Evolutionary conservation across 1,284 basidiomycete species (phyloP), one percentile per base, ranked within the genome.

Genomic region (Irpex sp.): DNA sequence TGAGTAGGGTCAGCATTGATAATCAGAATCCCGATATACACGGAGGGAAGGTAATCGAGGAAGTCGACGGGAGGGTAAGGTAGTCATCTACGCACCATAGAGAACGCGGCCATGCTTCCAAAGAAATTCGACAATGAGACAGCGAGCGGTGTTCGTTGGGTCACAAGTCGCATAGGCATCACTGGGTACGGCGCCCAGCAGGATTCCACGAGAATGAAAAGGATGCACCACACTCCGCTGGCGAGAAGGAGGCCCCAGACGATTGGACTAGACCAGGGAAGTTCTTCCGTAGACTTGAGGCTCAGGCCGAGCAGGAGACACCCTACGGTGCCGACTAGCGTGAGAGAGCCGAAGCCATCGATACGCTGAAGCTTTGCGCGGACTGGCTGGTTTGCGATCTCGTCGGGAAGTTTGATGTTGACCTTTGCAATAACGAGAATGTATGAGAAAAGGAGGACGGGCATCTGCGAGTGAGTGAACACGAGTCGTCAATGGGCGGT

Each of bases 121-220:
- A 94, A 87, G 56, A 98, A 89, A 82, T 97, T 97, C 71, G 91
- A 90, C 73, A 97, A 76, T 0, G 94, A 94, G 10, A 97, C 92
- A 13, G 94, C 91, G 27, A 96, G 83, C 2, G 96, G 94, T 9
- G 95, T 97, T 71, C 93, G 84, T 77, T 90, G 90, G 27, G 86
- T 89, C 66, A 97, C 87, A 71, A 97, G 82, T 71, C 89, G 89
- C 76, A 97, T 83, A 59, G 96, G 96, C 90, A 98, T 94, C 64
- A 97, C 92, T 7, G 96, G 96, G 80, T 93, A 94, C 3, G 87
- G 87, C 2, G 94, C 91, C 83, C 89, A 90, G 73, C 87, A 84
- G 71, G 91, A 89, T 82, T 98, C 96, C 15, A 95, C 93, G 65
- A 89, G 78, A 42, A 96, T 79, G 79, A 98, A 97, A 5, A 87